A percentile compares a stretch with the other conserved stretches of the same genome.
phyloP scores from a whole-genome alignment of 129 eudicot species.

The Centrapalus pauciflorus region DNA sequence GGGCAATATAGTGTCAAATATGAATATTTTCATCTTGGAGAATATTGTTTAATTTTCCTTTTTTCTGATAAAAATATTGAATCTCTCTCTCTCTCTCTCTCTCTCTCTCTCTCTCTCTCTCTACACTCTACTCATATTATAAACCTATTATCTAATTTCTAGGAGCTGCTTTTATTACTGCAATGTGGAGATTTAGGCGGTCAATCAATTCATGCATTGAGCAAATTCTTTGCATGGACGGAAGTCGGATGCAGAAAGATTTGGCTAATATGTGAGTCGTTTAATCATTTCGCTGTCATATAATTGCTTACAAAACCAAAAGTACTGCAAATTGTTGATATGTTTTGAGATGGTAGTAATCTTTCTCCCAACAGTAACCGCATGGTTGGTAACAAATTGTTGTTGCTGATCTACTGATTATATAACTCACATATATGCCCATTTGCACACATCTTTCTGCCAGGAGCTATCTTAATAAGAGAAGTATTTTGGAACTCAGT shows the following conservation, averaged over 20 bases:
- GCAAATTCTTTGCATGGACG: conserved; percentile 65
- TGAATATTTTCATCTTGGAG: not conserved
- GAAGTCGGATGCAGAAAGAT: conserved; percentile 72
- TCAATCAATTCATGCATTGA: conserved; percentile 51
- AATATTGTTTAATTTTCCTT: not conserved
- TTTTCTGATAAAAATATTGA: not conserved
- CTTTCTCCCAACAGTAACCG: too few species aligned
- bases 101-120: not conserved
- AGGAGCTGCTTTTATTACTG: conserved; percentile 60
- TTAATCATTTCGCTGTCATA: not conserved
- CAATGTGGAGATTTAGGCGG: conserved; percentile 47
- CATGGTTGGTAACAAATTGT: too few species aligned
- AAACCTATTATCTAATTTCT: not conserved
- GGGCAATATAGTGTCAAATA: too few species aligned
- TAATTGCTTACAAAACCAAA: not conserved
- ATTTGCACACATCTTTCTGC: too few species aligned
- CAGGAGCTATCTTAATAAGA: too few species aligned
- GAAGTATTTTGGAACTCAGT: too few species aligned
- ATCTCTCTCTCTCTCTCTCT: not conserved
- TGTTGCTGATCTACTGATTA: too few species aligned
- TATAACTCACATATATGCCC: too few species aligned
- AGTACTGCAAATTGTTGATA: not conserved
- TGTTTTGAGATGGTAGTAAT: not conserved
- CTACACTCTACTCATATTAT: not conserved
- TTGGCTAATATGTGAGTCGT: conserved; percentile 64